These are phyloP conservation scores for Ustilago esculenta DNA, from an alignment of 1,284 basidiomycete species.

Conservation along the genomic window DNA sequence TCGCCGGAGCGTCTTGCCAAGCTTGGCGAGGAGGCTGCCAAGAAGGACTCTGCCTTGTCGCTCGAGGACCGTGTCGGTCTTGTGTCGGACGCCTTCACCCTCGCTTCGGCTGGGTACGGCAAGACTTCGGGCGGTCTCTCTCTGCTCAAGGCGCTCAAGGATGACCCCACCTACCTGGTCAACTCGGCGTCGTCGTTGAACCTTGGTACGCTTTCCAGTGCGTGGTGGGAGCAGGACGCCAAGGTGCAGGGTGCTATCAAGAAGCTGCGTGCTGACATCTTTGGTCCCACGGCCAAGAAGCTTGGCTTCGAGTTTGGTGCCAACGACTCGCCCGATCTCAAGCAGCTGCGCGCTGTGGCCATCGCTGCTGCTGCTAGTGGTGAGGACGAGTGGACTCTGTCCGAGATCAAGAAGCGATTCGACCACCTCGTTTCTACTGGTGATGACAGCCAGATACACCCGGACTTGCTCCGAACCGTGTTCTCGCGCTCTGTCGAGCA, in stretches of 20 bases:
- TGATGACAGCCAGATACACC: conserved; percentile 81
- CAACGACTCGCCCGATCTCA: conserved; percentile 77
- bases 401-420: conserved; percentile 80
- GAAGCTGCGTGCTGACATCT: conserved; percentile 71
- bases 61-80: conserved; percentile 88
- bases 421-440: conserved; percentile 76
- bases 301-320: conserved; percentile 82
- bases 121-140: conserved; percentile 80
- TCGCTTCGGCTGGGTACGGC: conserved; percentile 81
- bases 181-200: conserved; percentile 48
- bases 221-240: conserved; percentile 86
- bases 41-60: conserved; percentile 75
- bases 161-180: conserved; percentile 66
- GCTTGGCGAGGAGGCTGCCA: conserved; percentile 82
- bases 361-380: conserved; percentile 74
- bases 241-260: conserved; percentile 69
- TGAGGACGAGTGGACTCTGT: conserved; percentile 60
- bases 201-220: conserved; percentile 67
- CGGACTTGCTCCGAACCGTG: conserved; percentile 62
- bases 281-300: conserved; percentile 79
- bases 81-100: conserved; percentile 80
- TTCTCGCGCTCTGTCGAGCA: conserved; percentile 72
- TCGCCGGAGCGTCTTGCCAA: conserved; percentile 79
- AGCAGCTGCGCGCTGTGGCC: conserved; percentile 80
- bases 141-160: conserved; percentile 75